Base-by-base conservation (phyloP, 495 filamentous ascomycete species). In the Penicillium egyptiacum region DNA sequence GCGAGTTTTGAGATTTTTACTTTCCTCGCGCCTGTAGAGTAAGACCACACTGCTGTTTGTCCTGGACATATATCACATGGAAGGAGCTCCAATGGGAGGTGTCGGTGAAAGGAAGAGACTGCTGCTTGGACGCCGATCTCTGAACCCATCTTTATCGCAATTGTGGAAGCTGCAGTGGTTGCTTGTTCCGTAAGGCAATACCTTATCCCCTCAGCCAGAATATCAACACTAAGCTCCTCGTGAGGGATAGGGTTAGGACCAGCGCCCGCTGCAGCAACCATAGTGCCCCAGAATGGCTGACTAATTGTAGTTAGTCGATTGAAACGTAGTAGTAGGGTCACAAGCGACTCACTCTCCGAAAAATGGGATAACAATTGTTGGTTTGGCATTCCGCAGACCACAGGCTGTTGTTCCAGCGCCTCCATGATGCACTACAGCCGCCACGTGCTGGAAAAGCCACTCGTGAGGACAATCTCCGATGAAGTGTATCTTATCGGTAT, bases 21-120 rank as follows among this genome's bases (percentile, higher is more conserved):
- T 2, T 44, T 44, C 6, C 11, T 44, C 0, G 25, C 20, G 9
- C 42, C 3, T 12, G 42, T 23, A 19, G 42, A 44, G 3, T 44
- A 44, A 44, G 42, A 44, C 42, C 42, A 44, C 42, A 44, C 42
- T 44, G 42, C 42, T 25, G 42, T 22, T 44, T 5, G 20, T 19
- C 42, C 42, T 23, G 42, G 19, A 23, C 19, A 44, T 44, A 44
- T 44, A 44, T 44, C 42, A 44, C 42, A 44, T 9, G 42, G 14
- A 19, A 44, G 42, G 42, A 10, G 42, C 6, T 44, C 42, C 1
- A 44, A 44, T 4, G 42, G 42, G 25, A 44, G 42, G 23, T 44
- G 42, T 16, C 7, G 10, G 25, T 44, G 42, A 19, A 44, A 44
- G 19, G 42, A 44, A 44, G 42, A 44, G 20, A 44, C 19, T 22